Base-by-base conservation (phyloP, 495 filamentous ascomycete genomes). In the Delitschia confertaspora region DNA sequence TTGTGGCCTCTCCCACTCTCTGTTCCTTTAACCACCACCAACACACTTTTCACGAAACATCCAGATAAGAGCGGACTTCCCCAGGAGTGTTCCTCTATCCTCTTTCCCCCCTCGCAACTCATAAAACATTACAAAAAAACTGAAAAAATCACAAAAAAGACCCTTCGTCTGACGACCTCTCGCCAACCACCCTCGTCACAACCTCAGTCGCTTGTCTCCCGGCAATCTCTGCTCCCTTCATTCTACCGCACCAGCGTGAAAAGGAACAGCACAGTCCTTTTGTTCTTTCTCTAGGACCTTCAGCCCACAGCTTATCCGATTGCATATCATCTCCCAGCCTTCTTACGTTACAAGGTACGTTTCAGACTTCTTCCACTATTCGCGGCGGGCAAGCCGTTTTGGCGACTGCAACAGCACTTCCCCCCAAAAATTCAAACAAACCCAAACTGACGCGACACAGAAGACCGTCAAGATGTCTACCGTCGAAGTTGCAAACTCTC, bases 391-490 rank as follows among this genome's bases (percentile, higher is more conserved):
- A 11, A 16, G 13, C 32, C 8, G 30, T 6, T 17, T 25, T 24
- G 8, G 27, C 23, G 24, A 19, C 29, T 27, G 32, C 46, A 33
- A 43, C 46, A 38, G 31, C 38, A 39, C 36, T 31, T 25, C 46
- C 43, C 6, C 39, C 39, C 33, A 39, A 9, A 39, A 38, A 38
- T 32, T 43, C 38, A 38, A 14, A 23, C 6, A 17, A 14, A 6
- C 6, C 17, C 23, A 3, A 33, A 37, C 29, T 16, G 21, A 22
- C 35, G 2, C n/a, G 19, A 10, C 30, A 3, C 6, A 18, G 33
- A 20, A 45, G 45, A 45, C 25, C 27, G 9, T 14, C 20, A 72
- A 62, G 51, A 84, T 84, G 79, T 79, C 81, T 72, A 65, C 80
- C n/a, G n/a, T n/a, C 59, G 65, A 69, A 59, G 63, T 69, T 55